A percentile compares a stretch with the other conserved stretches of the same genome.
Evolutionary conservation across 176 grass and related monocot genomes (phyloP).

Genomic region (Paspalum vaginatum): DNA sequence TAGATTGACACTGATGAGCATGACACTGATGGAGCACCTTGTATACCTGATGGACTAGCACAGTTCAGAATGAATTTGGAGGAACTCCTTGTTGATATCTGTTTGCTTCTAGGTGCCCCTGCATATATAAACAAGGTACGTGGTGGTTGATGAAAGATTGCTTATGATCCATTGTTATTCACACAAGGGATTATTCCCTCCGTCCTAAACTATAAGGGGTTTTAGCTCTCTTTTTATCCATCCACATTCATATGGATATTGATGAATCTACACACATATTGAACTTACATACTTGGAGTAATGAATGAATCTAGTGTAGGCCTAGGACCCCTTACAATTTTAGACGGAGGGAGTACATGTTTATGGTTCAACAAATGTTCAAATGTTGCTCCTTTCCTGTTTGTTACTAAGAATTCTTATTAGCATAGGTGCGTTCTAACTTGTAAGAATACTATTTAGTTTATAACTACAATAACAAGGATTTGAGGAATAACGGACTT

Average conservation of each 20-base stretch:
- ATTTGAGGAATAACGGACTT: background rate
- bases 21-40: slow-evolving; percentile 46
- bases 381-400: background rate
- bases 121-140: slow-evolving; percentile 77
- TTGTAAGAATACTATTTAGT: background rate
- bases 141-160: background rate
- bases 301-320: no score
- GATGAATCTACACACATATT: no score
- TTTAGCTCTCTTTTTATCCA: no score
- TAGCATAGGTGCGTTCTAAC: background rate
- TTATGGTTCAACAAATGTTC: background rate
- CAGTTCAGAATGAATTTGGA: slow-evolving; percentile 90
- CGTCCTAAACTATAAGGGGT: no score
- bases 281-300: no score
- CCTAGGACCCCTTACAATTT: no score
- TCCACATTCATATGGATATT: no score
- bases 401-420: background rate
- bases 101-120: slow-evolving; percentile 75
- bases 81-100: slow-evolving; percentile 93
- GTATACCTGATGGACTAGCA: slow-evolving; percentile 70
- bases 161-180: slow-evolving; percentile 8
- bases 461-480: background rate
- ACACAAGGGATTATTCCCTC: slow-evolving; percentile 5
- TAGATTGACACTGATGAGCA: slow-evolving; percentile 60
- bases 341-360: no score